phyloP scores from a whole-genome alignment of 495 filamentous ascomycete genomes.

The Copromyces sp. region DNA sequence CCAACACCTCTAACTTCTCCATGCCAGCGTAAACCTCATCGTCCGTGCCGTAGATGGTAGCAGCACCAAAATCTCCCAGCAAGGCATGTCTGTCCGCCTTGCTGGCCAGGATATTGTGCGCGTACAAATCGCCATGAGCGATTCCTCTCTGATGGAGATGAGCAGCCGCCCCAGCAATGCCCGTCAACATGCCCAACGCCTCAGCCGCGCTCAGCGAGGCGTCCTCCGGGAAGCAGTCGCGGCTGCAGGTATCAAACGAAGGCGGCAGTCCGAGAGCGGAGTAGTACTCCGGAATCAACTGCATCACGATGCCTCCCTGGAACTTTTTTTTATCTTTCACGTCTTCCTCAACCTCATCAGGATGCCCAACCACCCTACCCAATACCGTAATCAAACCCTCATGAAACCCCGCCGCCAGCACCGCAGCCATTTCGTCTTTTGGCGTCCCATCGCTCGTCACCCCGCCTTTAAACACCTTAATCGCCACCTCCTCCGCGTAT shows the following conservation, averaged over 20 bases:
- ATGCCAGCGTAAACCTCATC: constrained; percentile 7
- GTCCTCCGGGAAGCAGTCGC: constrained; percentile 27
- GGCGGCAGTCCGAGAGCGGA: constrained; percentile 18
- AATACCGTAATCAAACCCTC: constrained; percentile 33
- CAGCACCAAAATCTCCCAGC: constrained; percentile 35
- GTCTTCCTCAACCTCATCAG: constrained; percentile 13
- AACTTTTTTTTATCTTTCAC: neutral
- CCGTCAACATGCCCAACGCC: constrained; percentile 26
- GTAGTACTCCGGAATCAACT: constrained; percentile 23
- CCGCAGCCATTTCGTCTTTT: constrained; percentile 34
- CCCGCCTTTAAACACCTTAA: constrained; percentile 35
- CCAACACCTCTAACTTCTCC: constrained; percentile 35
- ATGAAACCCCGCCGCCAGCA: constrained; percentile 32
- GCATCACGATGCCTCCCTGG: constrained; percentile 32
- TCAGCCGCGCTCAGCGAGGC: constrained; percentile 16
- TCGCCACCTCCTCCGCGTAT: constrained; percentile 29
- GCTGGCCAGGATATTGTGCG: constrained; percentile 36
- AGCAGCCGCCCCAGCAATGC: constrained; percentile 27
- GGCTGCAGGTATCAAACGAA: constrained; percentile 23
- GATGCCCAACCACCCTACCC: constrained; percentile 32
- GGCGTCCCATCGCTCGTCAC: constrained; percentile 33
- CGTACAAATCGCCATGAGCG: constrained; percentile 32
- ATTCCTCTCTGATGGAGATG: constrained; percentile 35
- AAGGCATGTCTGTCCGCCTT: constrained; percentile 27
- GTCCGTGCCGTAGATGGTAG: constrained; percentile 28